These are phyloP conservation scores for Candida tallmaniae DNA, from an alignment of 805 yeast genomes.

Conservation along the genomic window DNA sequence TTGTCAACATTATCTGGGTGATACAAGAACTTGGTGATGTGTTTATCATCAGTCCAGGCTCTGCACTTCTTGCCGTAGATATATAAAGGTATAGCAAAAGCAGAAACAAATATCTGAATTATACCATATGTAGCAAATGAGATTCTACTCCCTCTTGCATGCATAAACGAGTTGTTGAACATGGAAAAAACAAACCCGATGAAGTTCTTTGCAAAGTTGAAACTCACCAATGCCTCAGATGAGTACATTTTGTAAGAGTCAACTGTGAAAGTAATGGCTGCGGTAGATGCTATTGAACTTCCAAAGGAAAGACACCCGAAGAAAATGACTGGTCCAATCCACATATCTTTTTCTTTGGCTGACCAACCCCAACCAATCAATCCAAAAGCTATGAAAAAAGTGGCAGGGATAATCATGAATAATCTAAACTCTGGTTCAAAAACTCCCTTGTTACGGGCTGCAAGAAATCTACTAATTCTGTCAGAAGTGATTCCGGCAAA, in stretches of 20 bases:
- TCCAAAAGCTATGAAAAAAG: constrained; percentile 45
- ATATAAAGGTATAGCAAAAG: constrained; percentile 48
- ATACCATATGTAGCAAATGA: constrained; percentile 51
- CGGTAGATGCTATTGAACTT: constrained; percentile 56
- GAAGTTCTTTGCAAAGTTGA: constrained; percentile 51
- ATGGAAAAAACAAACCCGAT: constrained; percentile 54
- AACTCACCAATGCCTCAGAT: constrained; percentile 52
- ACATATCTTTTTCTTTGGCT: constrained; percentile 37
- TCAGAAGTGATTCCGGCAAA: constrained; percentile 51
- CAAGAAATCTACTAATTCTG: constrained; percentile 40
- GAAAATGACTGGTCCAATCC: constrained; percentile 58
- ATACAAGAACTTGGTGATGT: constrained; percentile 37
- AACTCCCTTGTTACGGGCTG: constrained; percentile 45
- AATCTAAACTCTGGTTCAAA: constrained; percentile 63
- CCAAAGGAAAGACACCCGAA: constrained; percentile 57
- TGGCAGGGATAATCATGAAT: constrained; percentile 46
- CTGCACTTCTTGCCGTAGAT: constrained; percentile 50
- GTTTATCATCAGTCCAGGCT: constrained; percentile 47
- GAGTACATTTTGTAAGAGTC: constrained; percentile 57
- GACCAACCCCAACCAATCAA: constrained; percentile 66
- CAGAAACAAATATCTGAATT: constrained; percentile 44
- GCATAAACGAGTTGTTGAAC: constrained; percentile 47
- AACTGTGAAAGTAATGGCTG: constrained; percentile 56
- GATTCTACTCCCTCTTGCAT: constrained; percentile 37
- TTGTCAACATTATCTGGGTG: constrained; percentile 12